Conservation (phyloP, 768 basidiomycete species). For the Phylloporus arenicola region DNA sequence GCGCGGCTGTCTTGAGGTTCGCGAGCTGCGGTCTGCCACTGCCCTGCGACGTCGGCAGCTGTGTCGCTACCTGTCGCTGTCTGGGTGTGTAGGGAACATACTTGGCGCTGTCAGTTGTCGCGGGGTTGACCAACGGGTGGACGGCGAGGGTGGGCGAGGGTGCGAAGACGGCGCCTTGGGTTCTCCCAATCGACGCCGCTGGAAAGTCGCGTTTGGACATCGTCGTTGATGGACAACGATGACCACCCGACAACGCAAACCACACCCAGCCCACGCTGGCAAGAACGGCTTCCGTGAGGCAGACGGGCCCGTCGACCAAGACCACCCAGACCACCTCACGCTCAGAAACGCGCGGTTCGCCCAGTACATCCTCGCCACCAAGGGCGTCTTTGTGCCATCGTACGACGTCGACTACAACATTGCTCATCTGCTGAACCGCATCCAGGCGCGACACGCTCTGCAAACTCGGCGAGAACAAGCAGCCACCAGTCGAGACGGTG, state of each 20-base stretch:
- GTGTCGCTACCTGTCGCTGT: conserved; percentile 38
- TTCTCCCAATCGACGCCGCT: conserved; percentile 50
- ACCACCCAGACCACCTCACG: conserved; percentile 20
- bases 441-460: conserved; percentile 20
- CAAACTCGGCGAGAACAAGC: conserved; percentile 15
- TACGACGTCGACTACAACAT: conserved; percentile 16
- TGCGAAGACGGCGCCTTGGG: conserved; percentile 39
- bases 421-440: neutral
- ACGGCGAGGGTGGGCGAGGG: conserved; percentile 43
- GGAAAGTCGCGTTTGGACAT: conserved; percentile 22
- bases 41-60: conserved; percentile 36
- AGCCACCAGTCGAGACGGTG: conserved; percentile 20
- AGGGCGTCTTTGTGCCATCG: conserved; percentile 37
- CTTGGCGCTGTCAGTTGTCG: conserved; percentile 29
- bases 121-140: conserved; percentile 60
- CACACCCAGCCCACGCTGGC: conserved; percentile 3
- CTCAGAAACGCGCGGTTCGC: conserved; percentile 33
- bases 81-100: conserved; percentile 79
- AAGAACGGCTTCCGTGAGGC: conserved; percentile 25
- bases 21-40: conserved; percentile 59
- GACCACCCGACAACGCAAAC: conserved; percentile 7
- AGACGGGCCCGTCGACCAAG: conserved; percentile 4
- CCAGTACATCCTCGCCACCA: conserved; percentile 37
- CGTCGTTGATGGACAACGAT: neutral
- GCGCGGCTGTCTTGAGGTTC: conserved; percentile 68